Conservation (phyloP, 768 basidiomycete genomes). For the Clitopilus passeckerianus region DNA sequence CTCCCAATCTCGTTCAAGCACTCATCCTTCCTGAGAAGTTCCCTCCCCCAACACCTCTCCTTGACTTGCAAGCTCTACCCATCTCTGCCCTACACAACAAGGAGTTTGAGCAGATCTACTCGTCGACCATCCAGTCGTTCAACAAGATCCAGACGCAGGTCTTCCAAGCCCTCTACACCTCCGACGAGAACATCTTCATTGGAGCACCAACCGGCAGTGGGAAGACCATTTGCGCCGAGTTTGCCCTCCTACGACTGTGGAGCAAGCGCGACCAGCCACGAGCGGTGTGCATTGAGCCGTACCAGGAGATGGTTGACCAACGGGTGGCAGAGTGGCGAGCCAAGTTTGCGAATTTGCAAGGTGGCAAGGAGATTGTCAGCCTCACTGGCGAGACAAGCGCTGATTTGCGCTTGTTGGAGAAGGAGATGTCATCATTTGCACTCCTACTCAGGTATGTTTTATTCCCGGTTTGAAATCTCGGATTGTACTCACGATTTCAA, state of each 20-base stretch:
- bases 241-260: slow-evolving; percentile 93
- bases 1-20: slow-evolving; percentile 97
- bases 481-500: slow-evolving; percentile 1
- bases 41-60: slow-evolving; percentile 86
- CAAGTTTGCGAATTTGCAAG: slow-evolving; percentile 80
- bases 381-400: slow-evolving; percentile 93
- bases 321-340: slow-evolving; percentile 84
- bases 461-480: background rate
- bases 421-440: slow-evolving; percentile 92
- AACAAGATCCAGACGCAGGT: slow-evolving; percentile 99
- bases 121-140: slow-evolving; percentile 75
- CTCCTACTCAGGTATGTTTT: slow-evolving; percentile 73
- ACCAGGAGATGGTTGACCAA: slow-evolving; percentile 95
- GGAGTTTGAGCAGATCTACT: slow-evolving; percentile 87
- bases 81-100: slow-evolving; percentile 90
- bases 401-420: slow-evolving; percentile 84
- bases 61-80: slow-evolving; percentile 89
- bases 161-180: slow-evolving; percentile 95
- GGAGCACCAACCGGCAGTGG: slow-evolving; percentile 96
- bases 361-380: slow-evolving; percentile 90
- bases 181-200: slow-evolving; percentile 95
- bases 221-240: slow-evolving; percentile 97
- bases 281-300: slow-evolving; percentile 94
- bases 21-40: slow-evolving; percentile 96
- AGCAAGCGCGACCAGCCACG: slow-evolving; percentile 75